Evolutionary conservation across 202 grass and related monocot species (phyloP).

Genomic region (Schoenoplectus tabernaemontani): DNA sequence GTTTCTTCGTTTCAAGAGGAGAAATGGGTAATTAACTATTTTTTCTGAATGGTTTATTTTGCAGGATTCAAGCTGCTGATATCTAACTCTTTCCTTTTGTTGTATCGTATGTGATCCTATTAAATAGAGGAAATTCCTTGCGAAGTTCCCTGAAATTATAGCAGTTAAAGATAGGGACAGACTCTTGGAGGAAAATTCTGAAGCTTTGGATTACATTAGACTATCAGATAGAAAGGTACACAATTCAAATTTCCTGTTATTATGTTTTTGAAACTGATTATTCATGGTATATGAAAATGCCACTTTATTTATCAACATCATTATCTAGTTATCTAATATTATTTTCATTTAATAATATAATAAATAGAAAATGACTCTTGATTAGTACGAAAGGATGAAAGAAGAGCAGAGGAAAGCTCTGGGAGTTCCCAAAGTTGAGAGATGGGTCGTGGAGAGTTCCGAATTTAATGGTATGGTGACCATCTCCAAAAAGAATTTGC

Average conservation of each 20-base stretch:
- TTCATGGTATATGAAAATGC: not conserved
- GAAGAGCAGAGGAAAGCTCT: conserved; percentile 31
- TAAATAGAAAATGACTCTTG: conserved; percentile 41
- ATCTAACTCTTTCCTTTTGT: not conserved
- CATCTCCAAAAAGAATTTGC: conserved; percentile 34
- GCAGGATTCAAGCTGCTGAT: not conserved
- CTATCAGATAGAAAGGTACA: not conserved
- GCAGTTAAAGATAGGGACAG: not conserved
- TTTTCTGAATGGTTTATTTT: not conserved
- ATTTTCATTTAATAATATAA: not conserved
- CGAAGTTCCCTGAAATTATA: not conserved
- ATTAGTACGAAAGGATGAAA: conserved; percentile 41
- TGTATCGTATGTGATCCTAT: not conserved
- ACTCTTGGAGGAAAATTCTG: not conserved
- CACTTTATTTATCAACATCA: not conserved
- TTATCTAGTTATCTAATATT: not conserved
- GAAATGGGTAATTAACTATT: not conserved
- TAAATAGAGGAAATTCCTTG: not conserved
- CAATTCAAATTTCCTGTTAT: not conserved
- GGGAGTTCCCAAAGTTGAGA: not conserved
- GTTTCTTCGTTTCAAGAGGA: too few species aligned
- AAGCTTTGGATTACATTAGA: not conserved
- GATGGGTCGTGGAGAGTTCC: conserved; percentile 13
- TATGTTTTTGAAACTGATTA: not conserved
- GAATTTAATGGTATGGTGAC: conserved; percentile 16